These are phyloP conservation scores for Phytophthora multivora DNA, from an alignment of 352 stramenopile genomes.

Conservation along the genomic window DNA sequence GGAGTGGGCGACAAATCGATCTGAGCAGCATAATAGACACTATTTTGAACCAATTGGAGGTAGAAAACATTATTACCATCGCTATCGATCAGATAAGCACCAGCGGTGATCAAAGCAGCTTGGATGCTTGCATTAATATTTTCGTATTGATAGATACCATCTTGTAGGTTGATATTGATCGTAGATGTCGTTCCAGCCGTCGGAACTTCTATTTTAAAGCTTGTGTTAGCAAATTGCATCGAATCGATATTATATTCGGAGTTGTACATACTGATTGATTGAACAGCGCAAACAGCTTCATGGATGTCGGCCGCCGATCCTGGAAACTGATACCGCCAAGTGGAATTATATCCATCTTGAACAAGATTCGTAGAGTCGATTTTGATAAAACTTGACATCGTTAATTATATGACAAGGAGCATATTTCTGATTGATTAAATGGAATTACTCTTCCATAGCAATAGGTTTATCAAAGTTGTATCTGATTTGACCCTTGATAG, in stretches of 20 bases:
- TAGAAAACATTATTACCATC: conserved; percentile 10
- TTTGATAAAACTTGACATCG: background rate
- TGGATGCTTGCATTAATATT: conserved; percentile 15
- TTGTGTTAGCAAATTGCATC: background rate
- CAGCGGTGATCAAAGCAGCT: conserved; percentile 8
- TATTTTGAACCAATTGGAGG: conserved; percentile 11
- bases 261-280: conserved; percentile 9
- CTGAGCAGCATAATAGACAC: conserved; percentile 13
- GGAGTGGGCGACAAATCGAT: conserved; percentile 3
- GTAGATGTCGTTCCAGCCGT: conserved; percentile 9
- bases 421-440: background rate
- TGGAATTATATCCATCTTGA: background rate
- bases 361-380: conserved; percentile 13
- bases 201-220: conserved; percentile 12
- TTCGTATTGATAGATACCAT: conserved; percentile 13
- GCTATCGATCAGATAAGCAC: conserved; percentile 8
- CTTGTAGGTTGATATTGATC: background rate
- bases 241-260: conserved; percentile 13
- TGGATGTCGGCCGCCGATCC: background rate
- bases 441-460: background rate
- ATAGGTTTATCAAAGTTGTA: conserved; percentile 9
- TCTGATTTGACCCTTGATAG: conserved; percentile 6
- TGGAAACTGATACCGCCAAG: conserved; percentile 1
- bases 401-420: conserved; percentile 1
- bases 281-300: background rate